Conservation (phyloP, 2,329 filamentous ascomycete species). For the Endothia cerciana region DNA sequence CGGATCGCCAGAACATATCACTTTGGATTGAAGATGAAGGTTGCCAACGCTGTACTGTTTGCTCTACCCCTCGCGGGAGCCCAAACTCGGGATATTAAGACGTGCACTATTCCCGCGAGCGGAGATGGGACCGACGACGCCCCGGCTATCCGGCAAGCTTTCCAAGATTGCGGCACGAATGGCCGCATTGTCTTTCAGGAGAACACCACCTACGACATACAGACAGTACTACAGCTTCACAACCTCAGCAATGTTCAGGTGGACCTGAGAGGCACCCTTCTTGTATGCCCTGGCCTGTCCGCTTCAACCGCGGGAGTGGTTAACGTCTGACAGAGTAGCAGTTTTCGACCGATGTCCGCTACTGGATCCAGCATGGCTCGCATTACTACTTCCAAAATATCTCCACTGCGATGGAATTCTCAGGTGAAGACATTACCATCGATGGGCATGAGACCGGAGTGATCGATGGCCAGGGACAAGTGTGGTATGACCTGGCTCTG, state of each 20-base stretch:
- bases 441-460: conserved; percentile 18
- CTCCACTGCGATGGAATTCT: conserved; percentile 22
- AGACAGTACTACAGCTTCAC: conserved; percentile 16
- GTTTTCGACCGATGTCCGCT: conserved; percentile 20
- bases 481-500: conserved; percentile 21
- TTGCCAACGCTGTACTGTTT: neutral
- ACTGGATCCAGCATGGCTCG: conserved; percentile 23
- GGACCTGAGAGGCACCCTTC: conserved; percentile 17
- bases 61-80: conserved; percentile 2
- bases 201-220: conserved; percentile 17
- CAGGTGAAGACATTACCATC: conserved; percentile 13
- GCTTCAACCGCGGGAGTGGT: neutral
- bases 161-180: conserved; percentile 13
- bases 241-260: conserved; percentile 23
- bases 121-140: conserved; percentile 11
- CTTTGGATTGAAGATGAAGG: neutral
- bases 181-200: conserved; percentile 14
- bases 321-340: neutral
- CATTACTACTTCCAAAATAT: conserved; percentile 23
- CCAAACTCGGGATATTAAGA: conserved; percentile 8
- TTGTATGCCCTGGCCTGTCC: neutral
- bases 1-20: neutral
- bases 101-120: conserved; percentile 11
- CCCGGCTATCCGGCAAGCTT: conserved; percentile 18
- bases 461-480: conserved; percentile 18